Conservation (phyloP, 2,329 filamentous ascomycete species). For the Diaporthe aspalathi region DNA sequence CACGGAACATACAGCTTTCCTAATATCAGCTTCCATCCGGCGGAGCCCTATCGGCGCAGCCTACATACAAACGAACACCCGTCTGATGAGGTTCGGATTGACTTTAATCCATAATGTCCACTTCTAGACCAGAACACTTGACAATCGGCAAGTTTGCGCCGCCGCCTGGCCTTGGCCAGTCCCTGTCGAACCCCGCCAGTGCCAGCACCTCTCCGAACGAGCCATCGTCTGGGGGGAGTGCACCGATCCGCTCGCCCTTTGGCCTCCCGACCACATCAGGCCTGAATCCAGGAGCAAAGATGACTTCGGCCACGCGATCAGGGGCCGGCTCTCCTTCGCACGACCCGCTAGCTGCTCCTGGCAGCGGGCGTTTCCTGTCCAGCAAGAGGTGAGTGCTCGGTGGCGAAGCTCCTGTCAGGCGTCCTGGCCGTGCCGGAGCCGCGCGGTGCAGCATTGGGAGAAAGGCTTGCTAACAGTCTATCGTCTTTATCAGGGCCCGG, state of each 20-base stretch:
- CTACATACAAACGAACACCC: slow-evolving; percentile 33
- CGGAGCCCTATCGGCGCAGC: slow-evolving; percentile 30
- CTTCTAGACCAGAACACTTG: slow-evolving; percentile 86
- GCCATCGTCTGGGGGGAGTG: slow-evolving; percentile 66
- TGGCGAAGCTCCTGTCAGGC: not conserved
- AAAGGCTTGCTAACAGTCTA: slow-evolving; percentile 39
- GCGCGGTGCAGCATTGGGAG: slow-evolving; percentile 37
- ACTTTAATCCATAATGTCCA: slow-evolving; percentile 93
- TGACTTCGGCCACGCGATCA: slow-evolving; percentile 74
- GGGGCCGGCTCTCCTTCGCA: slow-evolving; percentile 97
- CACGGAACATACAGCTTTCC: slow-evolving; percentile 35
- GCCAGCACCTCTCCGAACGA: slow-evolving; percentile 85
- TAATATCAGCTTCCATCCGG: slow-evolving; percentile 35
- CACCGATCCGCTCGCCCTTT: slow-evolving; percentile 76
- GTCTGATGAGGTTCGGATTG: slow-evolving; percentile 59
- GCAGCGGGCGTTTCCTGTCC: slow-evolving; percentile 73
- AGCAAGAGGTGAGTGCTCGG: slow-evolving; percentile 82
- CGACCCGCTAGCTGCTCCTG: slow-evolving; percentile 75
- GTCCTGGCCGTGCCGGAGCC: slow-evolving; percentile 4
- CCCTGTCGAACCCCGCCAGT: slow-evolving; percentile 67
- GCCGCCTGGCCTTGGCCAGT: slow-evolving; percentile 49
- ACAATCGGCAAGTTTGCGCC: slow-evolving; percentile 84
- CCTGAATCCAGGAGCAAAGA: slow-evolving; percentile 68
- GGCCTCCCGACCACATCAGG: slow-evolving; percentile 68
- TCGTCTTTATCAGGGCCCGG: slow-evolving; percentile 73